Percentiles rank a stretch among this genome's conserved stretches.
These are phyloP conservation scores for Deuterostichococcus epilithicus DNA, from an alignment of 139 green algal genomes.

Conservation along the genomic window DNA sequence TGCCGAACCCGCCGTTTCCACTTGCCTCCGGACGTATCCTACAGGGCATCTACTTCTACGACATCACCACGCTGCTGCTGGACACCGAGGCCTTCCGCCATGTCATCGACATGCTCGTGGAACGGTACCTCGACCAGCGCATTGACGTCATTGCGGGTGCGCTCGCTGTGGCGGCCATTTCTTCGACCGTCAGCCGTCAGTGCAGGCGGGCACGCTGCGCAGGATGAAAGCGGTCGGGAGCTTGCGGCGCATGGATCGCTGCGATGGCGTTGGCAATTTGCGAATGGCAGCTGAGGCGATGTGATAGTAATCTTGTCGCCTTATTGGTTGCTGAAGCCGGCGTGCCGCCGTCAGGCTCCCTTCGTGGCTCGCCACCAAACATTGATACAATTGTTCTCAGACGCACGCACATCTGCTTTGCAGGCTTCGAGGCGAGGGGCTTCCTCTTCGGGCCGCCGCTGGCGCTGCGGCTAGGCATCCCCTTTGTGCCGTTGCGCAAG, in stretches of 20 bases:
- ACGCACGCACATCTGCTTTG: not conserved
- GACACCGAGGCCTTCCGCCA: constrained; percentile 79
- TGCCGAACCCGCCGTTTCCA: no score
- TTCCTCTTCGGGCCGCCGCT: constrained; percentile 98
- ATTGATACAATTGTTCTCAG: not conserved
- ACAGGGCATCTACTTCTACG: constrained; percentile 90
- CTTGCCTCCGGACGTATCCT: no score
- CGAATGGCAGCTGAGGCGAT: not conserved
- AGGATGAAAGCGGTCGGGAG: not conserved
- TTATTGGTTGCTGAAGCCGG: not conserved
- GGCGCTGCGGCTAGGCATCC: constrained; percentile 72
- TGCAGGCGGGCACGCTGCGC: not conserved
- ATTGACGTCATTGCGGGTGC: constrained; percentile 85
- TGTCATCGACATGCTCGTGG: constrained; percentile 75
- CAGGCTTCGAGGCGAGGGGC: constrained; percentile 95
- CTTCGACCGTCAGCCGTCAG: not conserved
- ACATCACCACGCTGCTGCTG: constrained; percentile 94
- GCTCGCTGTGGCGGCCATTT: not conserved
- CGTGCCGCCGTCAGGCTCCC: not conserved
- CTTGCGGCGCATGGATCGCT: not conserved
- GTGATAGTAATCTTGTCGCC: not conserved
- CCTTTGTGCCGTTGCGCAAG: constrained; percentile 96
- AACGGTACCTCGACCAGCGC: constrained; percentile 69
- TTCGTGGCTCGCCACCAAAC: no score
- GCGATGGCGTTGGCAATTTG: not conserved